These are phyloP conservation scores for Microdochium nivale DNA, from an alignment of 2,329 filamentous ascomycete species.

Conservation along the genomic window DNA sequence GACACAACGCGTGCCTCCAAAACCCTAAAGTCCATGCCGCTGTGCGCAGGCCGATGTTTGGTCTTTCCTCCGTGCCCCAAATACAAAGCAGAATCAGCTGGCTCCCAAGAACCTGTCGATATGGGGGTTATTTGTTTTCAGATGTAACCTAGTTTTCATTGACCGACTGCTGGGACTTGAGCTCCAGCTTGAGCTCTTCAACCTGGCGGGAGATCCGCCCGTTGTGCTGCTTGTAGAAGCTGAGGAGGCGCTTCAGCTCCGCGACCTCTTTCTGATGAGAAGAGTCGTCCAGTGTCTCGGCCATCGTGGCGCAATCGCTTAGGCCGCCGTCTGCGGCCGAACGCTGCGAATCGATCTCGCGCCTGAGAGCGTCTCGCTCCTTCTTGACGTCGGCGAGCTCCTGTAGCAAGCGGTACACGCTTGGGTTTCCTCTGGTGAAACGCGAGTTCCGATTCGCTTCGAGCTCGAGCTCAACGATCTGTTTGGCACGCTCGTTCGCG, in stretches of 20 bases:
- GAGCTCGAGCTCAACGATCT: neutral
- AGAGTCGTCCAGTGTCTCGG: neutral
- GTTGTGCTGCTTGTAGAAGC: neutral
- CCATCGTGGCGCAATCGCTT: neutral
- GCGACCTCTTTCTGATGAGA: neutral
- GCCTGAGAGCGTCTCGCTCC: neutral
- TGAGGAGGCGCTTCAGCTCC: neutral
- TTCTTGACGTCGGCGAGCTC: neutral
- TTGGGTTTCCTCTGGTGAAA: neutral
- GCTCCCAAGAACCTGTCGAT: too few relatives aligned
- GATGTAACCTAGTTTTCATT: too few relatives aligned
- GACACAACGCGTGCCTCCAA: too few relatives aligned
- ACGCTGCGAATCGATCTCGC: neutral
- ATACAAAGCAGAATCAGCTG: too few relatives aligned
- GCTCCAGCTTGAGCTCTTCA: neutral
- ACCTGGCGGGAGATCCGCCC: neutral
- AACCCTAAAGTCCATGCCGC: too few relatives aligned
- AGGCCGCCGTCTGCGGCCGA: neutral
- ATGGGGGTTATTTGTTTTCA: too few relatives aligned
- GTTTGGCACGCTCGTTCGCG: neutral
- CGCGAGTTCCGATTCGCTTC: neutral
- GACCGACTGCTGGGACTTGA: neutral
- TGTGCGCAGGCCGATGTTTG: too few relatives aligned
- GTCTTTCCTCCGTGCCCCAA: too few relatives aligned
- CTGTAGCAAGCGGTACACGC: neutral